These are phyloP conservation scores for Withania somnifera DNA, from an alignment of 305 asterid genomes.

Conservation along the genomic window DNA sequence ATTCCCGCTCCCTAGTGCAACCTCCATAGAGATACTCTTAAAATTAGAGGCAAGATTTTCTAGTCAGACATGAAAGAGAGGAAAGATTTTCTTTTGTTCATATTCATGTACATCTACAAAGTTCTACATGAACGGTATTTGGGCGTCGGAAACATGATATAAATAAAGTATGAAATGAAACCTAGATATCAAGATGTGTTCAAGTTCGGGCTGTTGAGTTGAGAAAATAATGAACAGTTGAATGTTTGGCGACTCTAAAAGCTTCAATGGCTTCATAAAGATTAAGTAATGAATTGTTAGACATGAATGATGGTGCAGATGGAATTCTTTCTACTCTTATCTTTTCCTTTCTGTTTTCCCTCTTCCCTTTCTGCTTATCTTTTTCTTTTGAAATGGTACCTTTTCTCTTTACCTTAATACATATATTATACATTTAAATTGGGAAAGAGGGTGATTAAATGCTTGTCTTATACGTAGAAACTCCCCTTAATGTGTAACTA, in stretches of 20 bases:
- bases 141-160: background rate
- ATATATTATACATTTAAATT: no score
- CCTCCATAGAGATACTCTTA: background rate
- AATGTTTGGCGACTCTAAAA: background rate
- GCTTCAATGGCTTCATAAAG: background rate
- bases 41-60: no score
- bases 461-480: no score
- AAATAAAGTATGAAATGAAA: background rate
- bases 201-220: background rate
- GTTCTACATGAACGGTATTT: no score
- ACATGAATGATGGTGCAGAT: background rate
- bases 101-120: no score
- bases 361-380: no score
- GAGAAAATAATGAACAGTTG: background rate
- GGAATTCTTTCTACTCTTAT: background rate
- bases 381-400: no score
- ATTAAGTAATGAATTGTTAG: background rate
- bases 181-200: background rate
- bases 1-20: background rate
- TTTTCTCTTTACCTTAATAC: no score
- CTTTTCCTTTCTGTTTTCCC: no score
- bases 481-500: background rate
- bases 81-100: no score
- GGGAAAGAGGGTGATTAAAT: no score
- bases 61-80: no score